Evolutionary conservation across 495 filamentous ascomycete genomes (phyloP).

Genomic region (Penicillium chermesinum): DNA sequence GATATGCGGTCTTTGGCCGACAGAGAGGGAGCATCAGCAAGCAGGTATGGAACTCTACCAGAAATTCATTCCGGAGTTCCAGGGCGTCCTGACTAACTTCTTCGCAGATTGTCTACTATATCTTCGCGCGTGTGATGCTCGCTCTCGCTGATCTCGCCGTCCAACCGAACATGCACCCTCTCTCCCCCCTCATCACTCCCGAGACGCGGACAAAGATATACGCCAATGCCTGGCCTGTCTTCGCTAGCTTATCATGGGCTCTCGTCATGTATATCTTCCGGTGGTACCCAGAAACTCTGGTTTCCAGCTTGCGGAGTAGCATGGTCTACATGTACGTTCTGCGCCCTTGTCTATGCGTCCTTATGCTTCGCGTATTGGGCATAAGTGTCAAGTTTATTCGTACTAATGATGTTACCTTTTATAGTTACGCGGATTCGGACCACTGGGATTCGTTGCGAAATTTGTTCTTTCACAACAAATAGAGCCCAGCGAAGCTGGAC

Average conservation of each 20-base stretch:
- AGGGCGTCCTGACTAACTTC: not conserved
- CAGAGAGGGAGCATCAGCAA: constrained; percentile 81
- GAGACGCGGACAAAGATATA: constrained; percentile 48
- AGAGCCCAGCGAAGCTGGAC: constrained; percentile 12
- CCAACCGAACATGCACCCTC: constrained; percentile 51
- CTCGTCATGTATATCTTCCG: constrained; percentile 93
- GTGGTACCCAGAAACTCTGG: constrained; percentile 84
- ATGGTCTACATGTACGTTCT: constrained; percentile 95
- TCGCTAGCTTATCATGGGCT: constrained; percentile 85
- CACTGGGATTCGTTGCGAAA: constrained; percentile 78
- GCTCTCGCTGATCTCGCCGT: constrained; percentile 77
- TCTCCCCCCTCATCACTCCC: constrained; percentile 38
- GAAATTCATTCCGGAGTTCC: not conserved
- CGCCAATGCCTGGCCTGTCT: constrained; percentile 79
- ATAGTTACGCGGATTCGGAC: constrained; percentile 66
- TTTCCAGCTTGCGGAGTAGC: constrained; percentile 84
- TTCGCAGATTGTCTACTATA: constrained; percentile 79
- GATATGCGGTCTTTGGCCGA: constrained; percentile 88
- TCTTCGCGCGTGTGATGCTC: constrained; percentile 87
- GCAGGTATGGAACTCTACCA: constrained; percentile 48
- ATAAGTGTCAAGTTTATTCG: too few relatives aligned
- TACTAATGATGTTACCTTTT: constrained; percentile 19
- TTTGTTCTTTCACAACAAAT: constrained; percentile 83
- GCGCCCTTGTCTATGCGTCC: not conserved
- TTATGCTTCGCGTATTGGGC: too few relatives aligned